Conservation (phyloP, 768 basidiomycete genomes). For the Termitomyces eurrhizus region DNA sequence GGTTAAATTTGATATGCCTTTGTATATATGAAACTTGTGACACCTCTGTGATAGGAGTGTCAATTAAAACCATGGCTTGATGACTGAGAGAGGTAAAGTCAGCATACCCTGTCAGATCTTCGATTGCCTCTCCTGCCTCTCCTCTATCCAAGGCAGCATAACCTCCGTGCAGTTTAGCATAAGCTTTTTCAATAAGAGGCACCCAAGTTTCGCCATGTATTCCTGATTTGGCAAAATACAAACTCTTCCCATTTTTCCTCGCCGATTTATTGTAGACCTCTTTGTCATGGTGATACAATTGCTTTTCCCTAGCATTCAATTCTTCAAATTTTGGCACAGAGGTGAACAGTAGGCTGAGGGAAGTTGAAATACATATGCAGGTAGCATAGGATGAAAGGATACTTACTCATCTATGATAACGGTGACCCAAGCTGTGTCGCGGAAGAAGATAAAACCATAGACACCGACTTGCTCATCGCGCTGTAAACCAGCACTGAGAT, state of each 20-base stretch:
- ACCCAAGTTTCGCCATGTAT: constrained; percentile 55
- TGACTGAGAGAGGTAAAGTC: neutral
- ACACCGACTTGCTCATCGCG: constrained; percentile 50
- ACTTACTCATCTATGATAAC: constrained; percentile 54
- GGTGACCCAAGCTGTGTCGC: constrained; percentile 47
- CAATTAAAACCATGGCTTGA: neutral
- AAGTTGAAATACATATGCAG: neutral
- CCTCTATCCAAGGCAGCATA: constrained; percentile 42
- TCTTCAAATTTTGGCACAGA: constrained; percentile 51
- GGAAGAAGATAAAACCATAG: constrained; percentile 57
- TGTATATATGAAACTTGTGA: constrained; percentile 24
- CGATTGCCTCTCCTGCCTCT: constrained; percentile 43
- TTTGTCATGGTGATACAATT: constrained; percentile 48
- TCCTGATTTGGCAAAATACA: constrained; percentile 48
- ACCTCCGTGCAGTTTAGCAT: constrained; percentile 52
- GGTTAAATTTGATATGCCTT: constrained; percentile 16
- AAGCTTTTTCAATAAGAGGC: constrained; percentile 56
- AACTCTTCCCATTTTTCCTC: constrained; percentile 40
- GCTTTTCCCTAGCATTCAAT: constrained; percentile 33
- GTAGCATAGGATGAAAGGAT: neutral
- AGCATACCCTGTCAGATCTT: constrained; percentile 53
- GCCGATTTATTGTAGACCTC: constrained; percentile 41
- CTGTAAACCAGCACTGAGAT: constrained; percentile 20
- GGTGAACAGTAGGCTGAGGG: constrained; percentile 41
- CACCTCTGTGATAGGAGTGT: constrained; percentile 14